These are phyloP conservation scores for bread wheat (Triticum aestivum) DNA, from an alignment of 176 grass and related monocot genomes.

Conservation along the genomic window DNA sequence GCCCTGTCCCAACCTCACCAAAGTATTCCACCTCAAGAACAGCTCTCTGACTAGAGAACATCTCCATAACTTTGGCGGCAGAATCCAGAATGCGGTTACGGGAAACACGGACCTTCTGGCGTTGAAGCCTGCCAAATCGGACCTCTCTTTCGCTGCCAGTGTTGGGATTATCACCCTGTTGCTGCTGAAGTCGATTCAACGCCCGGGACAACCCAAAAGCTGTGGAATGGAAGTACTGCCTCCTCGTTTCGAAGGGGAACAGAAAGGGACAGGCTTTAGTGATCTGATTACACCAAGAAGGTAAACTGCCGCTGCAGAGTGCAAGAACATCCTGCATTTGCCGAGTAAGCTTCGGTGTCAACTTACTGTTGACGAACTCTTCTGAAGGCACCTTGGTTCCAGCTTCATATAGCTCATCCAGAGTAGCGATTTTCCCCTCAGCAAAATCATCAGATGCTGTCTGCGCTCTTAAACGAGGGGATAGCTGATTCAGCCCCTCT, in stretches of 20 bases:
- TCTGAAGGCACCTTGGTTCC: conserved; percentile 56
- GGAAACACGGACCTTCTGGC: conserved; percentile 84
- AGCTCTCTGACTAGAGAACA: conserved; percentile 63
- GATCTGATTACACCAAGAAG: conserved; percentile 87
- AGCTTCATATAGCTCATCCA: conserved; percentile 57
- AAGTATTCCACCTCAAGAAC: conserved; percentile 84
- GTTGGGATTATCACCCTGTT: conserved; percentile 70
- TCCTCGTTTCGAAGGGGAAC: conserved; percentile 87
- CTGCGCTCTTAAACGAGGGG: conserved; percentile 60
- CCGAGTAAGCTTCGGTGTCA: conserved; percentile 77
- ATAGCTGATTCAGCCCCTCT: conserved; percentile 73
- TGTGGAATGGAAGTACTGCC: conserved; percentile 89
- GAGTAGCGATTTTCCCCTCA: conserved; percentile 45
- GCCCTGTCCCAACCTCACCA: conserved; percentile 85
- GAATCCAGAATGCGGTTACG: conserved; percentile 77
- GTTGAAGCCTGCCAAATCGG: conserved; percentile 59
- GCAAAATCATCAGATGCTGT: conserved; percentile 68
- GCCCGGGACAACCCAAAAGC: conserved; percentile 83
- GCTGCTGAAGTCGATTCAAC: conserved; percentile 87
- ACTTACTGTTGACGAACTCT: conserved; percentile 84
- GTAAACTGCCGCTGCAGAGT: conserved; percentile 79
- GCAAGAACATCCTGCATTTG: conserved; percentile 92
- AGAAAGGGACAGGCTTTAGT: conserved; percentile 82
- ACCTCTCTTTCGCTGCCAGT: conserved; percentile 69
- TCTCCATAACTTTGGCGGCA: conserved; percentile 82